phyloP scores from a whole-genome alignment of 2,329 filamentous ascomycete genomes.

The Talaromyces islandicus region DNA sequence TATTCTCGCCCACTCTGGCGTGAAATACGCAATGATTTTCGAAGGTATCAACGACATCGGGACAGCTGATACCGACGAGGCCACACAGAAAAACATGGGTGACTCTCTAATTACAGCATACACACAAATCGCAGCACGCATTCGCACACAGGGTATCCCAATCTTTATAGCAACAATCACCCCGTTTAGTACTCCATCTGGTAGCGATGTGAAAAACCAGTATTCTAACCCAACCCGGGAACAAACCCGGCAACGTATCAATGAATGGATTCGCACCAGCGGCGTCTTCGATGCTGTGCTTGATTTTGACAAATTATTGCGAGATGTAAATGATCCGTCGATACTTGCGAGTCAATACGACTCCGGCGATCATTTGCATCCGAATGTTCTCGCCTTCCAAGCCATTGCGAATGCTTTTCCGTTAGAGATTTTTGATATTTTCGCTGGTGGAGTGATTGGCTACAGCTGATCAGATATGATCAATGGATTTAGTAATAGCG shows the following conservation, averaged over 20 bases:
- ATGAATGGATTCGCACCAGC: conserved; percentile 54
- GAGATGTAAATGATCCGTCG: conserved; percentile 45
- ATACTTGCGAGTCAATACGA: conserved; percentile 49
- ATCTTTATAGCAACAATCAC: conserved; percentile 62
- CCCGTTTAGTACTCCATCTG: conserved; percentile 43
- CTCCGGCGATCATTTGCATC: conserved; percentile 61
- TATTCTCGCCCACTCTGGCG: conserved; percentile 52
- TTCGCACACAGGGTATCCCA: conserved; percentile 50
- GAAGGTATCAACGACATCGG: conserved; percentile 68
- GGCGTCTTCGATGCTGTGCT: conserved; percentile 55
- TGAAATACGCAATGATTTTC: conserved; percentile 59
- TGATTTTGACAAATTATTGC: conserved; percentile 56
- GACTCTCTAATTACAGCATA: conserved; percentile 53
- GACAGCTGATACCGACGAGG: conserved; percentile 37
- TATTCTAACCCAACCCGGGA: conserved; percentile 54
- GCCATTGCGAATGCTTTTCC: conserved; percentile 55
- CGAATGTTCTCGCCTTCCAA: conserved; percentile 55
- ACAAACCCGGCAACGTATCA: conserved; percentile 51
- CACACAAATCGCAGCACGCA: conserved; percentile 50
- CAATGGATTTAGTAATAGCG: neutral
- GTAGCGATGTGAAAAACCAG: conserved; percentile 34
- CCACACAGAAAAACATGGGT: conserved; percentile 43
- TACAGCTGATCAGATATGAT: neutral
- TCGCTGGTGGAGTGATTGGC: neutral
- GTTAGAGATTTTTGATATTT: conserved; percentile 45